Conservation (phyloP, 2,329 filamentous ascomycete species). For the Penicillium sp. region DNA sequence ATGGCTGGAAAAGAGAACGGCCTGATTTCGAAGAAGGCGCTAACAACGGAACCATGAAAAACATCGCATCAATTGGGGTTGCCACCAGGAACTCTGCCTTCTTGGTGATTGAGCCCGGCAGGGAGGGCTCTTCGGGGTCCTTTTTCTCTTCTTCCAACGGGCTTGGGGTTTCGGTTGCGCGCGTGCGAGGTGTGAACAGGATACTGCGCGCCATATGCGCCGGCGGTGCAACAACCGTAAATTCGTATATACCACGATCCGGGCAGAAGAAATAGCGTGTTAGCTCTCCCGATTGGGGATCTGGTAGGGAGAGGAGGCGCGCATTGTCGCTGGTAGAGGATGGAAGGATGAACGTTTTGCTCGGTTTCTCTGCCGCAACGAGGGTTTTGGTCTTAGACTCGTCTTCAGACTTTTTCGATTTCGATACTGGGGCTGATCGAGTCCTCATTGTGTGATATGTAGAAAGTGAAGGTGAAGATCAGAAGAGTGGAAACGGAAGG, state of each 20-base stretch:
- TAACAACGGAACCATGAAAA: slow-evolving; percentile 75
- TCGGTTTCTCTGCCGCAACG: slow-evolving; percentile 29
- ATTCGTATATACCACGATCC: slow-evolving; percentile 58
- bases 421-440: slow-evolving; percentile 22
- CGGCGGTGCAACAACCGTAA: slow-evolving; percentile 56
- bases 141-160: slow-evolving; percentile 15
- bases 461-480: slow-evolving; percentile 5
- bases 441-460: slow-evolving; percentile 27
- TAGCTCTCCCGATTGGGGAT: slow-evolving; percentile 50
- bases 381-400: slow-evolving; percentile 22
- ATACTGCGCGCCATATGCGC: slow-evolving; percentile 54
- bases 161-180: slow-evolving; percentile 13
- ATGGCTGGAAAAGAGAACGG: slow-evolving; percentile 45
- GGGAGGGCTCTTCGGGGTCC: slow-evolving; percentile 4
- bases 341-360: slow-evolving; percentile 59
- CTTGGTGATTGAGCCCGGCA: slow-evolving; percentile 58
- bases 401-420: slow-evolving; percentile 15
- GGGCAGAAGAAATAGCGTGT: slow-evolving; percentile 61
- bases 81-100: slow-evolving; percentile 76
- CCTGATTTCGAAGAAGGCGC: slow-evolving; percentile 46
- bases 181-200: slow-evolving; percentile 45
- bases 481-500: slow-evolving; percentile 6
- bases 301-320: slow-evolving; percentile 55
- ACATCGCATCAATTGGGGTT: slow-evolving; percentile 79
- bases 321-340: slow-evolving; percentile 51